A percentile compares a stretch with the other conserved stretches of the same genome.
Evolutionary conservation across 495 filamentous ascomycete species (phyloP).

Genomic region (Lasiosphaeria hispida): DNA sequence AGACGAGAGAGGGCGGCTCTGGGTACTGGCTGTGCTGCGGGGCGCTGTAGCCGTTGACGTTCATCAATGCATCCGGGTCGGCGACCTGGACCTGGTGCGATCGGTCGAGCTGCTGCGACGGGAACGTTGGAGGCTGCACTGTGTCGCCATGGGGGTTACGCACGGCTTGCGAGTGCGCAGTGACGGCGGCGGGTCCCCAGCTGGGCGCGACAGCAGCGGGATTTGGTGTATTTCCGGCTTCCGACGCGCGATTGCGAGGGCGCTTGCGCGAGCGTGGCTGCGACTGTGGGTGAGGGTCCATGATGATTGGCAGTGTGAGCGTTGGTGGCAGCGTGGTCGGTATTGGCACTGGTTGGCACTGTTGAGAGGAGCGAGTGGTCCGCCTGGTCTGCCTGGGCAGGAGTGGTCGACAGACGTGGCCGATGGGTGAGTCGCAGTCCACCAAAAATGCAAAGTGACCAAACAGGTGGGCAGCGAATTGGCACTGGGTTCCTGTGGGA

Average conservation of each 20-base stretch:
- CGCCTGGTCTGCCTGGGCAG: too few relatives aligned
- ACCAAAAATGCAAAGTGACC: too few relatives aligned
- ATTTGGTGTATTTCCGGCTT: conserved; percentile 28
- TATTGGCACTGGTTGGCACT: neutral
- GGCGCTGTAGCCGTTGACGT: conserved; percentile 32
- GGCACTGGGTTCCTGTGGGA: too few relatives aligned
- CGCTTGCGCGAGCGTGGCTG: conserved; percentile 35
- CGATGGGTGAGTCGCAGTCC: too few relatives aligned
- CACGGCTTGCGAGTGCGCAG: conserved; percentile 26
- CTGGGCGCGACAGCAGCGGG: conserved; percentile 17
- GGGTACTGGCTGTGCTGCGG: conserved; percentile 30
- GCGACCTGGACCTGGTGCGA: conserved; percentile 35
- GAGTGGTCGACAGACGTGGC: too few relatives aligned
- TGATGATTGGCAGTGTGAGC: neutral
- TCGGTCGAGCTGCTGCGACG: conserved; percentile 33
- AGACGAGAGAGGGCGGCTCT: conserved; percentile 27
- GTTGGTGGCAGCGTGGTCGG: neutral
- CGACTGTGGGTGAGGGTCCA: conserved; percentile 15
- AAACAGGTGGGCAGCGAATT: too few relatives aligned
- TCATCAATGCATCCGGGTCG: conserved; percentile 32
- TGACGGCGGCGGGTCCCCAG: conserved; percentile 24
- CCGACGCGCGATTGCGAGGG: conserved; percentile 22
- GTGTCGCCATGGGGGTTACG: conserved; percentile 30
- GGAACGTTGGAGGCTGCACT: conserved; percentile 26
- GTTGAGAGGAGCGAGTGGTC: too few relatives aligned